Base-by-base conservation (phyloP, 371 early-diverging fungal genomes). In the Chytridium lagenaria region DNA sequence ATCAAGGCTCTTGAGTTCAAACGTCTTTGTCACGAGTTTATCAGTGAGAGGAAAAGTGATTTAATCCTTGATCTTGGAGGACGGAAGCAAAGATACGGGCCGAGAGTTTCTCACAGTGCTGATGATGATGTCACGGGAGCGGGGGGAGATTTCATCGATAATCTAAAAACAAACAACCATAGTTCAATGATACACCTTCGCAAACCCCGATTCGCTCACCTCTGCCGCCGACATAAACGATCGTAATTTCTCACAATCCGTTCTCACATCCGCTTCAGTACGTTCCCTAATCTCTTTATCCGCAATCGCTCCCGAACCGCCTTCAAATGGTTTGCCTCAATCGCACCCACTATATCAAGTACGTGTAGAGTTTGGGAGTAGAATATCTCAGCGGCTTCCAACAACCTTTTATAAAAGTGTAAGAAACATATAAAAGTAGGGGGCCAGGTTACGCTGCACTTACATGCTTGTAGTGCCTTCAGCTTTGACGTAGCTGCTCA, bases 121-220 rank as follows among this genome's bases (percentile, higher is more conserved):
- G 73, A 99, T 90, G 68, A 99, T 96, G 68, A 96, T 90, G 81
- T 99, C 99, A 71, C 91, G 86, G 1, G 98, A 96, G 70, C 95
- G 87, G 59, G 97, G 96, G 23, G 98, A 96, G 26, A 98, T 92
- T 80, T 99, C 99, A 68, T 94, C 93, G 76, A 99, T 97, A 68
- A 95, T 91, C 84, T 93, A 78, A 36, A 44, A 66, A 28, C 38
- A 66, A 23, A 5, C 5, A 22, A 23, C n/a, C 5, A 26, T 52
- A 44, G 44, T 44, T 44, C 7, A 44, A 19, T 44, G 44, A 44
- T 44, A 12, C 19, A 19, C 44, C 44, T 12, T 12, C 38, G 2
- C 1, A 50, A 40, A n/a, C 3, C 3, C 12, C 55, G 65, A 10
- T 1, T 0, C 19, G n/a, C 67, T 69, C 81, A 94, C 96, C 86